Conservation (phyloP, 805 yeast genomes). For the Starmerella vaccinii region DNA sequence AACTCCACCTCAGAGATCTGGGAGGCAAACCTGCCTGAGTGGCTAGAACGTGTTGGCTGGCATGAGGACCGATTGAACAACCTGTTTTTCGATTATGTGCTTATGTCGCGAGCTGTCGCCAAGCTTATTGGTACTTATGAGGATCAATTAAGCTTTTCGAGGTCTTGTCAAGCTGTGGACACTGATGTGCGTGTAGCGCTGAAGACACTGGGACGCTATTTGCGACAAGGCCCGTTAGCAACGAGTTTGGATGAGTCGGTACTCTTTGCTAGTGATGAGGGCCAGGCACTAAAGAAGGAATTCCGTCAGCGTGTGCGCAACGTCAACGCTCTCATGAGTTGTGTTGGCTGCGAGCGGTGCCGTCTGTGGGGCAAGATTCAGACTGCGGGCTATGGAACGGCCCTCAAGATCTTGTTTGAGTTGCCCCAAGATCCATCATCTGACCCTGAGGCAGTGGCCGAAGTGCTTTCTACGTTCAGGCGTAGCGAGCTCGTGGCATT, state of each 20-base stretch:
- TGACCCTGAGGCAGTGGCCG: conserved; percentile 37
- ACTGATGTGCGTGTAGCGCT: conserved; percentile 39
- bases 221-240: conserved; percentile 26
- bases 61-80: conserved; percentile 83
- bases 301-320: conserved; percentile 78
- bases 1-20: conserved; percentile 64
- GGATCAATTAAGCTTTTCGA: conserved; percentile 43
- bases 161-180: conserved; percentile 35
- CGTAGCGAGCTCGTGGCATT: conserved; percentile 82
- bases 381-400: conserved; percentile 96
- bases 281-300: conserved; percentile 60
- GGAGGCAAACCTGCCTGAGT: conserved; percentile 71
- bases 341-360: conserved; percentile 97
- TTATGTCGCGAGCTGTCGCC: conserved; percentile 69
- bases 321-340: conserved; percentile 89
- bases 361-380: conserved; percentile 97
- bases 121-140: conserved; percentile 46
- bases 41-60: conserved; percentile 82
- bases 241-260: conserved; percentile 43
- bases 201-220: conserved; percentile 32
- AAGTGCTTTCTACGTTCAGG: conserved; percentile 47
- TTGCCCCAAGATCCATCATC: conserved; percentile 42
- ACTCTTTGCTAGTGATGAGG: conserved; percentile 36
- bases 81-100: conserved; percentile 83
- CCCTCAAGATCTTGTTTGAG: conserved; percentile 81